phyloP scores from a whole-genome alignment of 2,329 filamentous ascomycete genomes.

The Thelonectria rubi region DNA sequence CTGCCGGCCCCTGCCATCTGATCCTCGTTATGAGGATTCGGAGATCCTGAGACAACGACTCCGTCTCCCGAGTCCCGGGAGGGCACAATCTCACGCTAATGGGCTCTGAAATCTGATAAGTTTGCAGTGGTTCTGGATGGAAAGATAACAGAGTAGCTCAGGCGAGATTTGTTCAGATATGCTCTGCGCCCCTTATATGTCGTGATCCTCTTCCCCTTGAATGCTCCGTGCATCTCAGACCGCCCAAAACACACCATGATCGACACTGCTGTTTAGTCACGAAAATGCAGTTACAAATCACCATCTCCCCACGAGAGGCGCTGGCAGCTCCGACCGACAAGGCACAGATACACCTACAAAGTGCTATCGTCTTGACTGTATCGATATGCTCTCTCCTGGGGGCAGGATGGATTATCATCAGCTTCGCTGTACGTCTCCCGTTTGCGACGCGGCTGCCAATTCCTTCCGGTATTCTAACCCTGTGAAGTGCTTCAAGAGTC shows the following conservation, averaged over 20 bases:
- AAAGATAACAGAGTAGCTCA: not conserved
- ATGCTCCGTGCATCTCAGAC: too few species aligned
- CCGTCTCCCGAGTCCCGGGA: not conserved
- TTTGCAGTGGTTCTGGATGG: not conserved
- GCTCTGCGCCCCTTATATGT: not conserved
- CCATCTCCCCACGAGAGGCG: not conserved
- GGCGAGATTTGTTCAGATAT: not conserved
- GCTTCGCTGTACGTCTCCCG: slow-evolving; percentile 8
- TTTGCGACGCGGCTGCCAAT: not conserved
- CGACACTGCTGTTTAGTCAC: not conserved
- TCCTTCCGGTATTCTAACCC: not conserved
- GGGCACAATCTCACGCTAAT: not conserved
- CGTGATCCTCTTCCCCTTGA: not conserved
- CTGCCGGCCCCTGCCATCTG: not conserved
- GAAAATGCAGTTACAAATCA: not conserved
- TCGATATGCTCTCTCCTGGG: slow-evolving; percentile 7
- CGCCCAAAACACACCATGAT: not conserved
- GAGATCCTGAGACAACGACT: not conserved
- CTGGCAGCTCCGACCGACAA: slow-evolving; percentile 5
- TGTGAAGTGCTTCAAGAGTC: slow-evolving; percentile 13
- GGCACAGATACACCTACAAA: slow-evolving; percentile 3
- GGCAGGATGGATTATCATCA: slow-evolving; percentile 19
- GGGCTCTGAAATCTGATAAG: not conserved
- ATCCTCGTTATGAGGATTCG: not conserved
- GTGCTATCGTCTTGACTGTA: not conserved